Evolutionary conservation across 139 green algal species (phyloP), one percentile per base, ranked within the genome.

Genomic region (Nannochloris sp.): DNA sequence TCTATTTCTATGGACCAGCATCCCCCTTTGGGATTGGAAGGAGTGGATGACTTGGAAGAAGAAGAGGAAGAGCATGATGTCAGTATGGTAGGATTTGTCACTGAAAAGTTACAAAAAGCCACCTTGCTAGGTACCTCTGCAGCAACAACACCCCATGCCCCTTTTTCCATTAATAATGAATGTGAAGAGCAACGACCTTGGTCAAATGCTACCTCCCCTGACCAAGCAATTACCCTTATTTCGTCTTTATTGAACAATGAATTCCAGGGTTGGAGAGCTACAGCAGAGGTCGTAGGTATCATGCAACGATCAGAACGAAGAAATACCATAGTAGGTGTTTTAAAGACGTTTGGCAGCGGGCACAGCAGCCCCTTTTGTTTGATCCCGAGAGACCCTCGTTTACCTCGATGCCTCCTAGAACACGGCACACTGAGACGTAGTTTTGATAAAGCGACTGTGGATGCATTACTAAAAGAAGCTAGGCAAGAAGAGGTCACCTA

Each of bases 221-320:
- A 51, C 19, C 64, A n/a, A 56, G 1, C 6, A 0, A 10, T 31
- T 39, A 10, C 2, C 6, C 19, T 12, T 19, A 3, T 67, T 4
- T 27, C 30, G 1, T 25, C 15, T 1, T 46, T 30, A 24, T 10
- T 55, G 24, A 13, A 7, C 19, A n/a, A 14, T 6, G 15, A 44
- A 35, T 34, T 34, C n/a, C 53, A 27, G 9, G 67, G 67, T 23
- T 65, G 33, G 71, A 74, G 79, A 3, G 69, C 75, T 0, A 80
- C 80, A 38, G 90, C 65, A 27, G 71, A 82, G 45, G 87, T 97
- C 19, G 89, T 93, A 29, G 80, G 67, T 4, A 81, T 96, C 2
- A 44, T 87, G 33, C 51, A 81, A 62, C 73, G 67, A 0, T 85
- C 80, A 1, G 53, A 62, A 15, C 37, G 33, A 44, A 54, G 59